Conservation (phyloP, 2,329 filamentous ascomycete species). For the Clarireedia sp. region DNA sequence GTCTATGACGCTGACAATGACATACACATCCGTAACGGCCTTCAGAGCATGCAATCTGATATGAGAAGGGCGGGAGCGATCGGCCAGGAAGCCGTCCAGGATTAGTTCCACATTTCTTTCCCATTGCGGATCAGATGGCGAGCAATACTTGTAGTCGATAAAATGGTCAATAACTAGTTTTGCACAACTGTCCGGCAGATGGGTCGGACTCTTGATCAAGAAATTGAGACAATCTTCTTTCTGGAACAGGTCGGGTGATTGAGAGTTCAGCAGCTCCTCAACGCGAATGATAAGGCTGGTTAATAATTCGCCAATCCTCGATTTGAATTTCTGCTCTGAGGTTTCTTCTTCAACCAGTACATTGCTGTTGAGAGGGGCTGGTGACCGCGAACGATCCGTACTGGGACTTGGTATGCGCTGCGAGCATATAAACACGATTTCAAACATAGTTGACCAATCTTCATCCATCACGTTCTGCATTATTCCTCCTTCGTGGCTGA, state of each 20-base stretch:
- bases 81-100: slow-evolving; percentile 54
- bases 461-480: slow-evolving; percentile 53
- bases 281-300: slow-evolving; percentile 26
- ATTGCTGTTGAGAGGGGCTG: slow-evolving; percentile 12
- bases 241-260: slow-evolving; percentile 49
- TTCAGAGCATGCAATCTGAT: slow-evolving; percentile 57
- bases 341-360: slow-evolving; percentile 16
- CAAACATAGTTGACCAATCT: slow-evolving; percentile 55
- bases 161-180: slow-evolving; percentile 60
- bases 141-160: slow-evolving; percentile 60
- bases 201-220: slow-evolving; percentile 52
- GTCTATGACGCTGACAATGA: slow-evolving; percentile 41
- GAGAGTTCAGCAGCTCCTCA: slow-evolving; percentile 30
- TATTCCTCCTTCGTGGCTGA: slow-evolving; percentile 44
- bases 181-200: slow-evolving; percentile 57
- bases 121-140: slow-evolving; percentile 64
- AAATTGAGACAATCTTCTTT: slow-evolving; percentile 60
- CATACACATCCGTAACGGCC: slow-evolving; percentile 44
- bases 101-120: slow-evolving; percentile 54
- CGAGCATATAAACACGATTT: slow-evolving; percentile 49
- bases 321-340: slow-evolving; percentile 17
- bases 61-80: slow-evolving; percentile 50
- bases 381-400: slow-evolving; percentile 15
- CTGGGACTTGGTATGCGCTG: slow-evolving; percentile 21
- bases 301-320: slow-evolving; percentile 24